phyloP scores from a whole-genome alignment of 495 filamentous ascomycete species.

The Annulohypoxylon bovei region DNA sequence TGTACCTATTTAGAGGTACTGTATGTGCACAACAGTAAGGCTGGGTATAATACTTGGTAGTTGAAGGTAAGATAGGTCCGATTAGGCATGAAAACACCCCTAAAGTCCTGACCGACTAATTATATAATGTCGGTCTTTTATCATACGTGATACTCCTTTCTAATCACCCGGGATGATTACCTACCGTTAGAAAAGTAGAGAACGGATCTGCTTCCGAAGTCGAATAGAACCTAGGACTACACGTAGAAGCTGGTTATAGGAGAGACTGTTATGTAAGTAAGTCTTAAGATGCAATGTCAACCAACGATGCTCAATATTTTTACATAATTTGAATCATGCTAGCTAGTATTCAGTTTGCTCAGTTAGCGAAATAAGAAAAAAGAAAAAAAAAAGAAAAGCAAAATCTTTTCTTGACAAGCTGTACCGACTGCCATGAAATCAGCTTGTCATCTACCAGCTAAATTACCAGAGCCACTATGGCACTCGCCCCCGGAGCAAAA shows the following conservation, averaged over 20 bases:
- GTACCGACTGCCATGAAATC: constrained; percentile 18
- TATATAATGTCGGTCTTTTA: constrained; percentile 8
- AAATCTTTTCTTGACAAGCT: constrained; percentile 28
- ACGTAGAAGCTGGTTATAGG: constrained; percentile 21
- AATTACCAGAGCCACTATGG: constrained; percentile 4
- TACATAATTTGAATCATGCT: constrained; percentile 50
- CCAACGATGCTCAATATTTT: constrained; percentile 45
- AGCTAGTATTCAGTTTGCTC: constrained; percentile 33
- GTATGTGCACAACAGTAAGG: not conserved
- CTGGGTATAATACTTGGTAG: constrained; percentile 7
- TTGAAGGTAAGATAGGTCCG: constrained; percentile 19
- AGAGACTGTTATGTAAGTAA: constrained; percentile 29
- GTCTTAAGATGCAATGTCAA: constrained; percentile 26
- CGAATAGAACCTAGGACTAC: constrained; percentile 8
- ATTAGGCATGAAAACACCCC: constrained; percentile 14
- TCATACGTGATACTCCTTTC: not conserved
- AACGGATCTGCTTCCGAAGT: constrained; percentile 17
- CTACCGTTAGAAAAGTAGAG: not conserved
- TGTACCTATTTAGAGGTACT: not conserved
- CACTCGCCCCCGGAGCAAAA: constrained; percentile 8
- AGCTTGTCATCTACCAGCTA: constrained; percentile 10
- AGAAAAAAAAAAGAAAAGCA: constrained; percentile 9
- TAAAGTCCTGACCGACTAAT: not conserved
- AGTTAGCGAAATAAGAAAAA: constrained; percentile 7
- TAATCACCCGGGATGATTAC: not conserved